A percentile compares a stretch with the other conserved stretches of the same genome.
Conservation (phyloP, 2,329 filamentous ascomycete species). For the Xylaria multiplex region DNA sequence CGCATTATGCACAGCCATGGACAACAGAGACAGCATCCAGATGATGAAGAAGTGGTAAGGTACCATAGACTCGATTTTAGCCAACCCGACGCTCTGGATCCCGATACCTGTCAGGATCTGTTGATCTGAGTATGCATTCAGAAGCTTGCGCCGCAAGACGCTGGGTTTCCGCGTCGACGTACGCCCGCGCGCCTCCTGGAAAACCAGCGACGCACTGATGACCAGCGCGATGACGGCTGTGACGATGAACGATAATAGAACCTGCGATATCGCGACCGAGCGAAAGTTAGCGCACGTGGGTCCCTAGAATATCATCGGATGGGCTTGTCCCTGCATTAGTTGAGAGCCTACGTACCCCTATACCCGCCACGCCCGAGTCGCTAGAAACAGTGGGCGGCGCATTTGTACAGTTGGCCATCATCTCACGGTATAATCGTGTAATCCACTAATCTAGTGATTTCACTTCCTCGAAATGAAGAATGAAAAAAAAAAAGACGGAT, state of each 20-base stretch:
- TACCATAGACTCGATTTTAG: slow-evolving; percentile 66
- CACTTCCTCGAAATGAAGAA: neutral
- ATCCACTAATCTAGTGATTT: neutral
- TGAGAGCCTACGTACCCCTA: slow-evolving; percentile 54
- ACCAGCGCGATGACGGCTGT: slow-evolving; percentile 67
- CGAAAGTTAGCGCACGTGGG: slow-evolving; percentile 15
- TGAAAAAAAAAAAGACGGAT: neutral
- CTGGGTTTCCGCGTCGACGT: slow-evolving; percentile 54
- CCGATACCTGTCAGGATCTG: slow-evolving; percentile 75
- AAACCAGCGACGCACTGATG: slow-evolving; percentile 65
- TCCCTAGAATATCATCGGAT: neutral
- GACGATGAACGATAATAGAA: slow-evolving; percentile 73
- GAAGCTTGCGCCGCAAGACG: slow-evolving; percentile 69
- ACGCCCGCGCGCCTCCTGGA: slow-evolving; percentile 57
- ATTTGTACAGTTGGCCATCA: slow-evolving; percentile 52
- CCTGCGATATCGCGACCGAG: slow-evolving; percentile 49
- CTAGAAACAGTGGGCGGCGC: slow-evolving; percentile 53
- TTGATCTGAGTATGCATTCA: slow-evolving; percentile 73
- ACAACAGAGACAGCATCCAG: slow-evolving; percentile 73
- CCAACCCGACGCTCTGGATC: slow-evolving; percentile 72
- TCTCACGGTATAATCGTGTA: neutral
- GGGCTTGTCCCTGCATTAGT: slow-evolving; percentile 33
- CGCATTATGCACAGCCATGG: slow-evolving; percentile 72
- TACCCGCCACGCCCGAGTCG: slow-evolving; percentile 62
- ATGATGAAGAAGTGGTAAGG: slow-evolving; percentile 78